Evolutionary conservation across 1,284 basidiomycete species (phyloP).

Genomic region (Agroathelia rolfsii): DNA sequence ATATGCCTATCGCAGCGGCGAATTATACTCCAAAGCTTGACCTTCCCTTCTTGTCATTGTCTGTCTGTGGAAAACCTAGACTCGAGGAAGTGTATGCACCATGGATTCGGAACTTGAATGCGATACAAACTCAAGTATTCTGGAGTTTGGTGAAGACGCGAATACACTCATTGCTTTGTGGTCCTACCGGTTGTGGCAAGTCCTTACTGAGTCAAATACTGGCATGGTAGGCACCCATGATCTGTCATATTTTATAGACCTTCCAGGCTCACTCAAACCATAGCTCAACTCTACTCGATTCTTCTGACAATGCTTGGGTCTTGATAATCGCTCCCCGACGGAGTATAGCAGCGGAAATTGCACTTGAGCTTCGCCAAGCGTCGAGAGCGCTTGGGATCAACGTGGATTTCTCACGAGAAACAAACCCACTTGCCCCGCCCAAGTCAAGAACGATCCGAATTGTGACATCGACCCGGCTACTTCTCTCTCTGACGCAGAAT

Average conservation of each 20-base stretch:
- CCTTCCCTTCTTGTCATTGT: conserved; percentile 69
- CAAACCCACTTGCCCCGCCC: conserved; percentile 23
- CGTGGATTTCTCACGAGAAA: conserved; percentile 30
- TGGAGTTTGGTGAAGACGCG: conserved; percentile 75
- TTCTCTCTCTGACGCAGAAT: conserved; percentile 25
- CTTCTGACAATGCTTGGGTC: conserved; percentile 33
- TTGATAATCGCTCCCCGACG: conserved; percentile 48
- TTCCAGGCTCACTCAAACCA: conserved; percentile 5
- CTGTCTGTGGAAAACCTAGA: conserved; percentile 37
- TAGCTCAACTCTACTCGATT: conserved; percentile 40
- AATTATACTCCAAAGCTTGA: conserved; percentile 68
- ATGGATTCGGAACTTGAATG: conserved; percentile 59
- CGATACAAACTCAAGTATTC: conserved; percentile 84
- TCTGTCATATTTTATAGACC: neutral
- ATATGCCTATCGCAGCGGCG: conserved; percentile 66
- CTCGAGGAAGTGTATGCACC: conserved; percentile 37
- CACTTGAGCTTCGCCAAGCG: conserved; percentile 37
- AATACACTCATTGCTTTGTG: conserved; percentile 71
- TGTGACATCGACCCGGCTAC: conserved; percentile 40
- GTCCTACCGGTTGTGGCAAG: conserved; percentile 79
- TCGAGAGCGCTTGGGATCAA: conserved; percentile 30
- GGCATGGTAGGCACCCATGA: conserved; percentile 46
- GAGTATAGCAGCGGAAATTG: conserved; percentile 36
- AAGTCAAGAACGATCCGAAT: conserved; percentile 39
- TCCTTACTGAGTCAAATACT: conserved; percentile 63